Base-by-base conservation (phyloP, 257 asterid genomes). In the Fraxinus excelsior region DNA sequence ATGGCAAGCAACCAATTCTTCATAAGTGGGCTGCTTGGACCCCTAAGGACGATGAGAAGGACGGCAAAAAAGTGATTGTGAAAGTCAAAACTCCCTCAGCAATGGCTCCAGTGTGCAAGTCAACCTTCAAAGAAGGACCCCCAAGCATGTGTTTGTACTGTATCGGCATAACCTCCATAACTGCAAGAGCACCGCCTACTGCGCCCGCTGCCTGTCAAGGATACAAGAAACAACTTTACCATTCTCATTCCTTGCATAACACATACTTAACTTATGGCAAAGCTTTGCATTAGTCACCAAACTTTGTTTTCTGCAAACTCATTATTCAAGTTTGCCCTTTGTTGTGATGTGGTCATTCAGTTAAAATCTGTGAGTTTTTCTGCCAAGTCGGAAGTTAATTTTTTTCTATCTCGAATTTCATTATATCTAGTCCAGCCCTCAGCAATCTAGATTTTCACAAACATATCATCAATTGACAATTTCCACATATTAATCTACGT, bases 31-130 rank as follows among this genome's bases (percentile, higher is more conserved):
- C 80, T 94, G 7, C 44, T 77, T 29, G 97, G 98, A 71, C 96
- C 98, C 90, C 77, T 86, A 5, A 92, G 77, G 74, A 92, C 25
- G 56, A 94, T 86, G 60, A 85, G 53, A 67, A 92, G 92, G 58
- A 92, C 97, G 13, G 83, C 83, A 72, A 94, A 72, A 94, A 85
- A 34, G 97, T 90, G 81, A 92, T 87, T 25, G n/a, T 19, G 79
- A 92, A 91, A 23, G 98, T 92, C 87, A 94, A 83, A 73, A 91
- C 88, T 19, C 97, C 96, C 89, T 94, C 98, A 0, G 96, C 98
- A 79, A 91, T 82, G 14, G 97, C 98, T 29, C 98, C 98, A 12
- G 97, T 89, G 77, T 94, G 92, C 82, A 80, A 21, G 64, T 92
- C 97, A 31, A 94, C 98, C 81, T 92, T 88, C 73, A 94, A 77